phyloP scores from a whole-genome alignment of 768 basidiomycete genomes.

The Rossbeevera mucosa region DNA sequence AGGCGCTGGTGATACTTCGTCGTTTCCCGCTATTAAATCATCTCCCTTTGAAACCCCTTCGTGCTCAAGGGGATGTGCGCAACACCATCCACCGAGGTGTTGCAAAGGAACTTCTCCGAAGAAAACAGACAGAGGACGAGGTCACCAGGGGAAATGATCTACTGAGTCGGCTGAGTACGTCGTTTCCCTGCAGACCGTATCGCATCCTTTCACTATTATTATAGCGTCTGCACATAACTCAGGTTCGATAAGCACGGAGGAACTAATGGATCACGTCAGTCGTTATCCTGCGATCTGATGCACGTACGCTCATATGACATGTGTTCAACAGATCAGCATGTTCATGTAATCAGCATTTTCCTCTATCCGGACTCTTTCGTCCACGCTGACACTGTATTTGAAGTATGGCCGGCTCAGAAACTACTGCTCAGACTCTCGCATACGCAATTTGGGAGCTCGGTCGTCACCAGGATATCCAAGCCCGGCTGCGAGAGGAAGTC shows the following conservation, averaged over 20 bases:
- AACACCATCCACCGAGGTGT: slow-evolving; percentile 10
- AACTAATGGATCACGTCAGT: slow-evolving; percentile 8
- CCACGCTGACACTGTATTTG: background rate
- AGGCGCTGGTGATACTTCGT: slow-evolving; percentile 2
- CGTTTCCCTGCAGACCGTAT: background rate
- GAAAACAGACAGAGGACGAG: background rate
- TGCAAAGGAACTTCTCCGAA: slow-evolving; percentile 12
- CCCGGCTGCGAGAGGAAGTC: slow-evolving; percentile 1
- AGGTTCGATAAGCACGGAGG: slow-evolving; percentile 1
- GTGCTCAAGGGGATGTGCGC: slow-evolving; percentile 11
- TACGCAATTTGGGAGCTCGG: slow-evolving; percentile 8
- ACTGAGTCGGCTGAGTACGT: slow-evolving; percentile 1
- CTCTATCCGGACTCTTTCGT: background rate
- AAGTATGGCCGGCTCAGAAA: slow-evolving; percentile 7
- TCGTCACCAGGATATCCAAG: slow-evolving; percentile 1
- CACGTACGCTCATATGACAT: background rate
- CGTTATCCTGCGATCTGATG: no score
- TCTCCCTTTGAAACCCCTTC: slow-evolving; percentile 8
- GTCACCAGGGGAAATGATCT: background rate
- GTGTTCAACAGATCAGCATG: slow-evolving; percentile 8
- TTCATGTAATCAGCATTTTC: slow-evolving; percentile 3
- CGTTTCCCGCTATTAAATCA: slow-evolving; percentile 5
- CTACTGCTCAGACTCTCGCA: slow-evolving; percentile 4
- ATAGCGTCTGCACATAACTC: slow-evolving; percentile 3
- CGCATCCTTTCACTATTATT: background rate